These are phyloP conservation scores for Phytophthora macrochlamydospora DNA, from an alignment of 352 stramenopile species.

Conservation along the genomic window DNA sequence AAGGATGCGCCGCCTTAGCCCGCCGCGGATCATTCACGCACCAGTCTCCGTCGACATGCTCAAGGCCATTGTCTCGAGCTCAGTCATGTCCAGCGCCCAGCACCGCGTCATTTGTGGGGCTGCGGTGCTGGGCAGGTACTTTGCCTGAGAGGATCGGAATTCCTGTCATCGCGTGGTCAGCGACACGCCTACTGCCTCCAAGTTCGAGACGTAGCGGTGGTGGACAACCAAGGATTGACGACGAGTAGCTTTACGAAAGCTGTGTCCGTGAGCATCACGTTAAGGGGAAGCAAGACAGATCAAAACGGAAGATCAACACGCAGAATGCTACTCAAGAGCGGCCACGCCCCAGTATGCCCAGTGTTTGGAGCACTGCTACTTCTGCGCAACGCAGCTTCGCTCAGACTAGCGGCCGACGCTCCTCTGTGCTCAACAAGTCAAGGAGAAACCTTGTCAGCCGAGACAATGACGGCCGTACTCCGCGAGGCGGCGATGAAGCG, in stretches of 20 bases:
- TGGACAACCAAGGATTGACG: not conserved
- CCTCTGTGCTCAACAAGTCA: constrained; percentile 3
- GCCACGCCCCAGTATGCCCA: not conserved
- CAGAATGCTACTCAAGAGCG: not conserved
- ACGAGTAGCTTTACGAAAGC: not conserved
- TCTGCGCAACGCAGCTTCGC: not conserved
- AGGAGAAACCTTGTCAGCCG: not conserved
- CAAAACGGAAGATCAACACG: not conserved
- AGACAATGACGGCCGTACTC: constrained; percentile 15
- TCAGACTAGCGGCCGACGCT: not conserved
- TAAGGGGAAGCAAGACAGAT: not conserved
- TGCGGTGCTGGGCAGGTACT: constrained; percentile 26
- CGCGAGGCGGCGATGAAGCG: not conserved
- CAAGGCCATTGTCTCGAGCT: not conserved
- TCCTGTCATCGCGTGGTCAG: not conserved
- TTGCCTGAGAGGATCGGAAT: constrained; percentile 15
- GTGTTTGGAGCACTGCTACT: not conserved
- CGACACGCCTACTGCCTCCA: constrained; percentile 1
- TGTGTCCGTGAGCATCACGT: not conserved
- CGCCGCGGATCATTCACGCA: not conserved
- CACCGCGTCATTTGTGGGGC: constrained; percentile 27
- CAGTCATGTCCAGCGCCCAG: constrained; percentile 3
- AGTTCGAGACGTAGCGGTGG: not conserved
- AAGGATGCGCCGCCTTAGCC: constrained; percentile 13
- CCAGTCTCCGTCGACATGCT: constrained; percentile 5